These are phyloP conservation scores for Debaryomycetaceae sp. DNA, from an alignment of 1,139 yeast genomes.

Conservation along the genomic window DNA sequence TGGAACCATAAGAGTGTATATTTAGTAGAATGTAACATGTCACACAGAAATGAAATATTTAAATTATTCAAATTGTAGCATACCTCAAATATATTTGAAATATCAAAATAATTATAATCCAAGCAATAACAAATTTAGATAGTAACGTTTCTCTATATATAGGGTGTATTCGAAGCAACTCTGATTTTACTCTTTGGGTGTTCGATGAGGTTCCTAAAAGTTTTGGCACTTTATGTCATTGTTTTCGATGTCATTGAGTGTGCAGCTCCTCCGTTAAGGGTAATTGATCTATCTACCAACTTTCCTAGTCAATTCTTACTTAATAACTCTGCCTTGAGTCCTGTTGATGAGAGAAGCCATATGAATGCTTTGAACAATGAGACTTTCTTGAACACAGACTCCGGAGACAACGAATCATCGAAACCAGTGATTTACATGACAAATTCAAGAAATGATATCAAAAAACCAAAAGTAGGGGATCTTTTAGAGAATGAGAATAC, in stretches of 20 bases:
- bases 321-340: neutral
- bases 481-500: slow-evolving; percentile 9
- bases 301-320: neutral
- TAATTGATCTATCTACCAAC: neutral
- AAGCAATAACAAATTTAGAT: too few relatives aligned
- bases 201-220: neutral
- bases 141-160: too few relatives aligned
- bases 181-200: too few relatives aligned
- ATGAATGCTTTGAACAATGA: neutral
- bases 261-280: neutral
- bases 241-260: neutral
- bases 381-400: neutral
- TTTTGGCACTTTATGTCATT: neutral
- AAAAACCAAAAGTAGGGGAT: slow-evolving; percentile 5
- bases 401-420: neutral
- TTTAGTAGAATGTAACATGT: neutral
- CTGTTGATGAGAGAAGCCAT: neutral
- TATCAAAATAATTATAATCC: too few relatives aligned
- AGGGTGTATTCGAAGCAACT: too few relatives aligned
- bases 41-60: neutral
- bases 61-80: neutral
- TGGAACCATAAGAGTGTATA: neutral
- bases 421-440: slow-evolving; percentile 6
- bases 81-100: neutral
- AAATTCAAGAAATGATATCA: slow-evolving; percentile 9